These are phyloP conservation scores for Pholiota adiposa DNA, from an alignment of 1,284 basidiomycete genomes.

Conservation along the genomic window DNA sequence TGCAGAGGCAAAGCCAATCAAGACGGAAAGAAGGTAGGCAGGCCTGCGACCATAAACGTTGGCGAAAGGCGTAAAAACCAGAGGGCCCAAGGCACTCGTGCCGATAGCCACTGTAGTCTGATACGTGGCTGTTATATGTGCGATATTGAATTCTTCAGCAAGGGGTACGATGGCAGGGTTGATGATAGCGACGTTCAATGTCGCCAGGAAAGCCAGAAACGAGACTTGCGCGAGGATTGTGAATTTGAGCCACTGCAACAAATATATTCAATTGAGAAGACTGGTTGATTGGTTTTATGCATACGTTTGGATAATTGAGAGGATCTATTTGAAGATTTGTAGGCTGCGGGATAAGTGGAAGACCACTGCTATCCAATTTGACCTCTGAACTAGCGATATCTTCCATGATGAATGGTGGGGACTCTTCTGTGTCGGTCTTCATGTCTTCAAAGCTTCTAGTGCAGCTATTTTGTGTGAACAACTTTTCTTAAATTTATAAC, in stretches of 20 bases:
- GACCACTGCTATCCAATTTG: slow-evolving; percentile 32
- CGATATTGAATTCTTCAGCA: slow-evolving; percentile 34
- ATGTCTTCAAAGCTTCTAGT: background rate
- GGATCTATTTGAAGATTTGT: slow-evolving; percentile 33
- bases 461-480: background rate
- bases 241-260: slow-evolving; percentile 37
- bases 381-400: background rate
- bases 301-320: slow-evolving; percentile 38
- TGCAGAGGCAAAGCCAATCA: slow-evolving; percentile 37
- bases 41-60: slow-evolving; percentile 39
- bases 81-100: slow-evolving; percentile 34
- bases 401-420: background rate
- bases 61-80: slow-evolving; percentile 38
- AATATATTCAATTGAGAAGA: background rate
- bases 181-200: slow-evolving; percentile 37
- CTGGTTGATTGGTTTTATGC: background rate
- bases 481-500: background rate
- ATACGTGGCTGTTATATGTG: slow-evolving; percentile 36
- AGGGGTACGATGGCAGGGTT: slow-evolving; percentile 38
- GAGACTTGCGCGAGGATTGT: slow-evolving; percentile 34
- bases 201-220: slow-evolving; percentile 35
- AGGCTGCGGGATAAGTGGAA: slow-evolving; percentile 40
- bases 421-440: background rate
- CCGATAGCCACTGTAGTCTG: slow-evolving; percentile 40
- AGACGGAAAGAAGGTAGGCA: slow-evolving; percentile 34